Evolutionary conservation across 2,329 filamentous ascomycete species (phyloP), one percentile per base, ranked within the genome.

Genomic region (Trichophyton schoenleinii): DNA sequence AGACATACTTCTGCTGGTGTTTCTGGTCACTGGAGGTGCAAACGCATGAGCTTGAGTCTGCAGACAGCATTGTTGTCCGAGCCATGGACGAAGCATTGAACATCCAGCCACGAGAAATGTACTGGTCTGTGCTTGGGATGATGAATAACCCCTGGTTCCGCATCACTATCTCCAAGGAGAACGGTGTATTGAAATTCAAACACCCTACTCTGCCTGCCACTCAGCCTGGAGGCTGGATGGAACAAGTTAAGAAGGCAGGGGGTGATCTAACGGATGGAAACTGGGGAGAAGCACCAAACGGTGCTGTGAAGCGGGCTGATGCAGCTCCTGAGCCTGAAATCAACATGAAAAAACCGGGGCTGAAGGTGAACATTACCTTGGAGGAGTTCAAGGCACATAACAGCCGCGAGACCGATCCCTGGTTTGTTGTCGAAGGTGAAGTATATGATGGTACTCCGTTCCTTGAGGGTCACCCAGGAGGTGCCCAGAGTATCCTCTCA

Each of bases 71-170:
- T 42, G 80, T 95, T 69, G 85, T 95, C 3, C 81, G 91, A 52
- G 87, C 87, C 3, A 95, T 96, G 90, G 91, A 96, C 67, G 91
- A 96, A 66, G 83, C 86, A 60, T 87, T 96, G 83, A 89, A 88
- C 73, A 78, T 89, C 0, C 90, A 95, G 71, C 91, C 91, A 3
- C 81, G 89, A 64, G 91, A 96, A 68, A 94, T 96, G 89, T 96
- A 96, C 75, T 96, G 91, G 91, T 91, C 85, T 63, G 90, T 95
- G 1, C 77, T 96, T 44, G 91, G 91, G 0, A 96, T 96, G 91
- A 96, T 96, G 91, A 96, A 96, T 74, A 96, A 96, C 68, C 88
- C 89, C 0, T 96, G 91, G 91, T 96, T 87, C 72, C 81, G 91
- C 3, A 82, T 96, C 0, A 83, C 85, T 1, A 87, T 96, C 60